These are phyloP conservation scores for Candolleomyces eurysporus DNA, from an alignment of 768 basidiomycete genomes.

Conservation along the genomic window DNA sequence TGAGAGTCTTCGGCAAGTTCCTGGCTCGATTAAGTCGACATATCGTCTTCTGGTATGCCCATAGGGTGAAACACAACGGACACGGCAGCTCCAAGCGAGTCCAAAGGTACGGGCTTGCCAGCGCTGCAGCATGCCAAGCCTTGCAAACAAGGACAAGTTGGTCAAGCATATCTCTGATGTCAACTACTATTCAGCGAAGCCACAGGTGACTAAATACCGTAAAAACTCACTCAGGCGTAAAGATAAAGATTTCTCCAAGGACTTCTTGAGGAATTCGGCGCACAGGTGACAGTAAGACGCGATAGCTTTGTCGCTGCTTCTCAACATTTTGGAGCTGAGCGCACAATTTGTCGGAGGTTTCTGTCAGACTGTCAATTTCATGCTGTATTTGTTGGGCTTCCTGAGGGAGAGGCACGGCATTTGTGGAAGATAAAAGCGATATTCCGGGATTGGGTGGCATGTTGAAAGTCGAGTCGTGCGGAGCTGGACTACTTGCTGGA, in stretches of 20 bases:
- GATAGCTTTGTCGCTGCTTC: not conserved
- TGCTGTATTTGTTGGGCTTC: not conserved
- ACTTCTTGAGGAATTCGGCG: not conserved
- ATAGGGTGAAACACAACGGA: not conserved
- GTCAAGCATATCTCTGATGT: no score
- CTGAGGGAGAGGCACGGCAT: not conserved
- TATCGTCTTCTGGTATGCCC: not conserved
- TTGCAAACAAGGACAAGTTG: not conserved
- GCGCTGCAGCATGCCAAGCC: not conserved
- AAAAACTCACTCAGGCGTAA: no score
- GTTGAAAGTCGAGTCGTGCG: no score
- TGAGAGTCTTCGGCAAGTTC: not conserved
- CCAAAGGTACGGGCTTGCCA: not conserved
- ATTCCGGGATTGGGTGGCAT: not conserved
- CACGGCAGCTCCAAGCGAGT: not conserved
- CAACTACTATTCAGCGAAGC: no score
- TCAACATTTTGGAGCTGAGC: not conserved
- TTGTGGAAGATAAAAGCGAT: not conserved
- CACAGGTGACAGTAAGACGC: not conserved
- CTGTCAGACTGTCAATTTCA: not conserved
- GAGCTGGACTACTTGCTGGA: no score
- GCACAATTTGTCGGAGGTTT: not conserved
- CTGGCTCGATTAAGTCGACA: not conserved
- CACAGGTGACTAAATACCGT: no score
- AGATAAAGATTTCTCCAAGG: not conserved